phyloP scores from a whole-genome alignment of 306 rosid genomes.

The Canavalia gladiata region DNA sequence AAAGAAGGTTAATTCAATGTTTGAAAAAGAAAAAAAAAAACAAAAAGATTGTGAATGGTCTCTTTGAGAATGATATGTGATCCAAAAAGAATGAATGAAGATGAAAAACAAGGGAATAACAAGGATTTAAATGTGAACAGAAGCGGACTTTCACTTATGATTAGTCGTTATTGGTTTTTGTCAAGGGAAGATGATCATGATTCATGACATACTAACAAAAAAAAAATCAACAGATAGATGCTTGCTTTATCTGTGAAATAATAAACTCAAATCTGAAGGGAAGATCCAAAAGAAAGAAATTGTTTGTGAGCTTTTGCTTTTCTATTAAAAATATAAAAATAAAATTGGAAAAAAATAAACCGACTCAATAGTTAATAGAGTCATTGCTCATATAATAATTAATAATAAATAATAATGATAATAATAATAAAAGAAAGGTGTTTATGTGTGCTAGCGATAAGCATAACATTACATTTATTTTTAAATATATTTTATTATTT shows the following conservation, averaged over 20 bases:
- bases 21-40: constrained; percentile 11
- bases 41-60: neutral
- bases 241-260: constrained; percentile 33
- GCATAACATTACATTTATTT: no score
- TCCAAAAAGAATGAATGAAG: constrained; percentile 37
- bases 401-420: neutral
- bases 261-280: constrained; percentile 32
- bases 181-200: constrained; percentile 39
- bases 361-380: constrained; percentile 4
- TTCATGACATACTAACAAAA: neutral
- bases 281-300: constrained; percentile 11
- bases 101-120: constrained; percentile 13
- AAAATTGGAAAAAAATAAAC: constrained; percentile 2
- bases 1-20: constrained; percentile 46
- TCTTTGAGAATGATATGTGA: constrained; percentile 38
- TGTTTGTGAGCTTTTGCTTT: constrained; percentile 17
- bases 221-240: constrained; percentile 21
- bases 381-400: neutral
- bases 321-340: neutral
- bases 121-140: constrained; percentile 23
- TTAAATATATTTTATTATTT: neutral
- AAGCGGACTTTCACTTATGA: constrained; percentile 32
- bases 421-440: neutral
- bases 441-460: neutral
- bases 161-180: constrained; percentile 33